A percentile compares a stretch with the other conserved stretches of the same genome.
Evolutionary conservation across 106 monocot genomes (phyloP).

Genomic region (Dioscorea alata): DNA sequence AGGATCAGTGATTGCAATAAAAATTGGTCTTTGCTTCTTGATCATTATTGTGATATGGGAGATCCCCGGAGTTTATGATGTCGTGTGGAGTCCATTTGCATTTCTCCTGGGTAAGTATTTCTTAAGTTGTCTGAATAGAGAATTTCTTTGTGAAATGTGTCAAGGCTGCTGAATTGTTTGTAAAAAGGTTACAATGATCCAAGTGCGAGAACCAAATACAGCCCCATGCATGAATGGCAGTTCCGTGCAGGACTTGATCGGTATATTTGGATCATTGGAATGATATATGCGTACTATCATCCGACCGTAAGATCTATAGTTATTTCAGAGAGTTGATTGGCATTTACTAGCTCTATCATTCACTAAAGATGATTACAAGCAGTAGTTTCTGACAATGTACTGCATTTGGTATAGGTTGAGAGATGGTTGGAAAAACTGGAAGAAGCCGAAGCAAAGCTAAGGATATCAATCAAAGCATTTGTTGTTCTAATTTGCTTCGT

Average conservation of each 20-base stretch:
- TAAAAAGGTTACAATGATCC: slow-evolving; percentile 44
- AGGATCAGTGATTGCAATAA: slow-evolving; percentile 30
- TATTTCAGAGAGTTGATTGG: too few relatives aligned
- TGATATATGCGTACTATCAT: slow-evolving; percentile 58
- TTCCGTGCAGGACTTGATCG: slow-evolving; percentile 59
- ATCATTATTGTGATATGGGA: slow-evolving; percentile 44
- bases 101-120: slow-evolving; percentile 41
- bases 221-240: slow-evolving; percentile 47
- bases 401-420: slow-evolving; percentile 12
- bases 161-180: not conserved
- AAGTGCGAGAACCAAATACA: slow-evolving; percentile 10
- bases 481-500: slow-evolving; percentile 7
- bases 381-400: too few relatives aligned
- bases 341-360: too few relatives aligned
- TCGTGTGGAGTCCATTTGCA: slow-evolving; percentile 45
- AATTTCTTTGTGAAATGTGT: not conserved
- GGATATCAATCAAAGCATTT: slow-evolving; percentile 14
- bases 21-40: slow-evolving; percentile 36
- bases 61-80: slow-evolving; percentile 39
- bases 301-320: slow-evolving; percentile 30
- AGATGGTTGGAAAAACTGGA: slow-evolving; percentile 28
- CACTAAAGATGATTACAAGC: too few relatives aligned
- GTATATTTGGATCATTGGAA: slow-evolving; percentile 55
- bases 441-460: slow-evolving; percentile 7
- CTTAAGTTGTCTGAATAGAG: not conserved